Evolutionary conservation across 441 rosid genomes (phyloP).

Genomic region (Kokia cookei): DNA sequence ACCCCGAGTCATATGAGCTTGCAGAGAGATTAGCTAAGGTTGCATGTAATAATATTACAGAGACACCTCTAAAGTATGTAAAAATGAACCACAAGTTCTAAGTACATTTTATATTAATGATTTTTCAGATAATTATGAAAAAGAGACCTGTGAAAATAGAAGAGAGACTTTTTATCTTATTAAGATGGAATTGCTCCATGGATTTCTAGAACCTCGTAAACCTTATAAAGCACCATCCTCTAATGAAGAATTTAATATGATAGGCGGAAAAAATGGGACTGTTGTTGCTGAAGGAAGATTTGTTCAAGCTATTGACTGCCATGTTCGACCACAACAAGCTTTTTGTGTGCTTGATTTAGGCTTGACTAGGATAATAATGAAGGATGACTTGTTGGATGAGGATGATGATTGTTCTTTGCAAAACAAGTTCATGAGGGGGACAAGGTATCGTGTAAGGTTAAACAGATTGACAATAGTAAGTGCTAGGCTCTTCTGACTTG

Average conservation of each 20-base stretch:
- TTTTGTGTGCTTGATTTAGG: constrained; percentile 85
- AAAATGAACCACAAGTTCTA: constrained; percentile 69
- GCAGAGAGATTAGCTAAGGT: constrained; percentile 86
- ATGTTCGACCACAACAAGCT: constrained; percentile 60
- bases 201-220: constrained; percentile 83
- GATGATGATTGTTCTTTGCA: constrained; percentile 71
- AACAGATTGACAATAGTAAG: constrained; percentile 65
- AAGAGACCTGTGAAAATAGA: constrained; percentile 55
- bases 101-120: constrained; percentile 44
- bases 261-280: constrained; percentile 82
- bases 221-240: constrained; percentile 68
- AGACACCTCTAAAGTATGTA: constrained; percentile 88
- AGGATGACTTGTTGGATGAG: constrained; percentile 85
- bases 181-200: constrained; percentile 67
- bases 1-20: constrained; percentile 89
- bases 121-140: constrained; percentile 30
- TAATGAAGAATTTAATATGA: constrained; percentile 87
- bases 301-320: constrained; percentile 73
- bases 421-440: constrained; percentile 76
- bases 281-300: constrained; percentile 81
- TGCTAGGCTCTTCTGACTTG: constrained; percentile 69
- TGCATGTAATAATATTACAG: constrained; percentile 71
- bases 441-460: constrained; percentile 77
- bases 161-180: constrained; percentile 65
- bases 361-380: constrained; percentile 69